A percentile compares a stretch with the other conserved stretches of the same genome.
Evolutionary conservation across 2,329 filamentous ascomycete genomes (phyloP).

Genomic region (Nemania abortiva): DNA sequence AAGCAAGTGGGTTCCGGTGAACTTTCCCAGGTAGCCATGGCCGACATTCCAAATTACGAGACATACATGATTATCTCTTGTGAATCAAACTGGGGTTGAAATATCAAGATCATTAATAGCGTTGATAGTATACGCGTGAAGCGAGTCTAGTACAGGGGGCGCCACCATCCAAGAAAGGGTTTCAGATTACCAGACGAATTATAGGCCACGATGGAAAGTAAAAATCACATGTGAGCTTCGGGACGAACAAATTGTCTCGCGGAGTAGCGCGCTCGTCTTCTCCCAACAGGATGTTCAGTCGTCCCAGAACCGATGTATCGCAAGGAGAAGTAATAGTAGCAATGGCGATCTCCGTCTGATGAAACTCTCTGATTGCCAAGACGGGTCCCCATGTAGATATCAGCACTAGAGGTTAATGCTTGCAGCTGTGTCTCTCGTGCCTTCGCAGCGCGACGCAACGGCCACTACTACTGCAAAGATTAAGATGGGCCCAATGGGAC

Average conservation of each 20-base stretch:
- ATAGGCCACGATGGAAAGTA: constrained; percentile 39
- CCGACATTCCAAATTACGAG: constrained; percentile 64
- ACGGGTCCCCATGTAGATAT: not conserved
- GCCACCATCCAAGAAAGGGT: constrained; percentile 51
- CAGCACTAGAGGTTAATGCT: not conserved
- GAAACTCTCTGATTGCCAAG: constrained; percentile 9
- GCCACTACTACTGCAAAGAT: not conserved
- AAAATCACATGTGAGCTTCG: constrained; percentile 9
- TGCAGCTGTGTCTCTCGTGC: too few relatives aligned
- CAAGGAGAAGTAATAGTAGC: constrained; percentile 59
- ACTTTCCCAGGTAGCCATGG: constrained; percentile 64
- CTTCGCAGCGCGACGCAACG: not conserved
- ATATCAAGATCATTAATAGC: constrained; percentile 37
- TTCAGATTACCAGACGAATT: constrained; percentile 45
- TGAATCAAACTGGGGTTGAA: constrained; percentile 44
- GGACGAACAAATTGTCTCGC: constrained; percentile 36
- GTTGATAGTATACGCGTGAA: constrained; percentile 48
- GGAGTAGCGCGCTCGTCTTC: constrained; percentile 10
- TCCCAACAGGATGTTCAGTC: not conserved
- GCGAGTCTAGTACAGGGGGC: constrained; percentile 54
- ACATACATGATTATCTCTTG: constrained; percentile 56
- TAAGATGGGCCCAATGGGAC: not conserved
- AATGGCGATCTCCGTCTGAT: constrained; percentile 58
- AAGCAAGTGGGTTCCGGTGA: constrained; percentile 63
- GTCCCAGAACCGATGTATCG: constrained; percentile 49